Evolutionary conservation across 108 stramenopile species (phyloP).

Genomic region (Nitzschia sp.): DNA sequence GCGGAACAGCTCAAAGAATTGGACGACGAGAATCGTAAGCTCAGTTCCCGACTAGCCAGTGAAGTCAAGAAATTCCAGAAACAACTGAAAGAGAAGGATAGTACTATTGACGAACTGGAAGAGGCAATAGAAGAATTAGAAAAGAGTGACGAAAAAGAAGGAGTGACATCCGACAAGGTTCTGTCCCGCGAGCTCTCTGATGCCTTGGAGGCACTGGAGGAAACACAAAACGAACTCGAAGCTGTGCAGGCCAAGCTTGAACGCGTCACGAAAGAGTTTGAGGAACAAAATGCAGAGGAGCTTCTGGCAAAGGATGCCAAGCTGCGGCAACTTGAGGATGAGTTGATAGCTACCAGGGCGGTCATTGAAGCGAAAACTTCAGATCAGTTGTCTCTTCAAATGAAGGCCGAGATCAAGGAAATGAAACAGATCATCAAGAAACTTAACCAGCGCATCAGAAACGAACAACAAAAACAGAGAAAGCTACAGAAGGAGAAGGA

Average conservation of each 20-base stretch:
- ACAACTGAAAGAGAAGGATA: conserved; percentile 7
- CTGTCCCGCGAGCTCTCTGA: not conserved
- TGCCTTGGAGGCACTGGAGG: not conserved
- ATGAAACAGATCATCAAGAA: conserved; percentile 5
- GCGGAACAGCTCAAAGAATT: conserved; percentile 5
- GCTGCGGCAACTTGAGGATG: conserved; percentile 18
- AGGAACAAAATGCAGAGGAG: conserved; percentile 2
- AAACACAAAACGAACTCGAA: conserved; percentile 3
- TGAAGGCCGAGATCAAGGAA: conserved; percentile 31
- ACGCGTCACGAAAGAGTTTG: conserved; percentile 2
- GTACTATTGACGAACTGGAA: conserved; percentile 10
- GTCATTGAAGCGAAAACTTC: conserved; percentile 15
- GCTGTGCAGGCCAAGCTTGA: not conserved
- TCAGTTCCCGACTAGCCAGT: conserved; percentile 6
- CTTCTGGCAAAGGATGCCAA: conserved; percentile 7
- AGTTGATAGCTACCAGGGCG: conserved; percentile 17
- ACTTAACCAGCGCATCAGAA: conserved; percentile 20
- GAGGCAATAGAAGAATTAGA: conserved; percentile 14
- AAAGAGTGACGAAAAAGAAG: not conserved
- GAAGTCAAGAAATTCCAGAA: conserved; percentile 1
- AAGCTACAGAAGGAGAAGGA: conserved; percentile 19
- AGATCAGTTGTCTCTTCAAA: conserved; percentile 1
- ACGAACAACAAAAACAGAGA: conserved; percentile 1
- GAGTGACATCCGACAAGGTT: not conserved
- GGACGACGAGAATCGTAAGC: conserved; percentile 15